phyloP scores from a whole-genome alignment of 2,329 filamentous ascomycete genomes.

The Pyrenophora seminiperda region DNA sequence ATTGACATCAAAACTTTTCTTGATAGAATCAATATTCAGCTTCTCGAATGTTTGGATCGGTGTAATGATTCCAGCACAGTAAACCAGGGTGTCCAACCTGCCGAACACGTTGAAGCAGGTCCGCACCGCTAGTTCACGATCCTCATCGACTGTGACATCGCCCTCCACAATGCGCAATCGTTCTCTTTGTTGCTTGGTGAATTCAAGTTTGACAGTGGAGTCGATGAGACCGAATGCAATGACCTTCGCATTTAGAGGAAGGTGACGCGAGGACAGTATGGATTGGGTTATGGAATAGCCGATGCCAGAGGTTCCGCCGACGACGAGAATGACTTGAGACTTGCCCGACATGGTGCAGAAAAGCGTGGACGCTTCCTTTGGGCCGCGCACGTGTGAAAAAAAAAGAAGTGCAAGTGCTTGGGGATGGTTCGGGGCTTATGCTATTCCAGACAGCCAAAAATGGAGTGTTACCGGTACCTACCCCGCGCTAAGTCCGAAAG shows the following conservation, averaged over 20 bases:
- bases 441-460: constrained; percentile 5
- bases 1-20: constrained; percentile 31
- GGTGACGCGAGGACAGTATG: constrained; percentile 14
- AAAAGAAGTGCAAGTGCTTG: neutral
- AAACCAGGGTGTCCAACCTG: constrained; percentile 32
- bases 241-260: constrained; percentile 12
- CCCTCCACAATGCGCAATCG: constrained; percentile 13
- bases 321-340: constrained; percentile 29
- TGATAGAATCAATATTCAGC: constrained; percentile 23
- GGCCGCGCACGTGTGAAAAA: neutral
- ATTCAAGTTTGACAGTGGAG: constrained; percentile 12
- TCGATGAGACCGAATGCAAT: constrained; percentile 15
- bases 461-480: no score
- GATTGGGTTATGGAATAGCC: constrained; percentile 25
- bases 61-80: constrained; percentile 30
- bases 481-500: constrained; percentile 15
- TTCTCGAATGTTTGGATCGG: constrained; percentile 30
- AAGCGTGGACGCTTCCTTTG: neutral
- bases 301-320: constrained; percentile 33
- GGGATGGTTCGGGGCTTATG: constrained; percentile 11
- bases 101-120: constrained; percentile 21
- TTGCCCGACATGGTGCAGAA: constrained; percentile 3
- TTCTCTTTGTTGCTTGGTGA: constrained; percentile 13
- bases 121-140: constrained; percentile 17
- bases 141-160: constrained; percentile 13